Conservation (phyloP, 2,329 filamentous ascomycete species). For the Aulographum hederae region DNA sequence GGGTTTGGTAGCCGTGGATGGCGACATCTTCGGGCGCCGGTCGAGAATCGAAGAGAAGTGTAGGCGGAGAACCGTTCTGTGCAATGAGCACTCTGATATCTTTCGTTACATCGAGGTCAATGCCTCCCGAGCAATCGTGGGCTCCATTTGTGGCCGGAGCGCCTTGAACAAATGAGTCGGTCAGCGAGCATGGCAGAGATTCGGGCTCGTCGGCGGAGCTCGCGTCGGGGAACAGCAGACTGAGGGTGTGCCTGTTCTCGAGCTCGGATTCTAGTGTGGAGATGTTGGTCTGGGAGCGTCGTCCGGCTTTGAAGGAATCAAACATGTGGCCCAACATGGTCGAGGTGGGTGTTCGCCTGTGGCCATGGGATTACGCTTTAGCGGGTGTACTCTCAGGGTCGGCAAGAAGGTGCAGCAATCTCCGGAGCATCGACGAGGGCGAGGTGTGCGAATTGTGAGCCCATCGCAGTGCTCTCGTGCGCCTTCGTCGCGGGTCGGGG, state of each 20-base stretch:
- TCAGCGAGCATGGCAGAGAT: conserved; percentile 10
- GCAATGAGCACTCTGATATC: conserved; percentile 25
- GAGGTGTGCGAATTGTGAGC: too few species aligned
- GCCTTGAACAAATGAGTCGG: background rate
- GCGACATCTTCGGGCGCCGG: background rate
- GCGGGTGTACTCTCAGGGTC: too few species aligned
- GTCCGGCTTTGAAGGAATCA: conserved; percentile 11
- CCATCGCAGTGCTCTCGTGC: too few species aligned
- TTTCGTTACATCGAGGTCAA: conserved; percentile 21
- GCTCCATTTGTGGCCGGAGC: too few species aligned
- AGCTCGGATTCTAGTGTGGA: background rate
- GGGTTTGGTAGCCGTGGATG: background rate
- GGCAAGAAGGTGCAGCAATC: too few species aligned
- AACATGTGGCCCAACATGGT: conserved; percentile 23
- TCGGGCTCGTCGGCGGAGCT: conserved; percentile 16
- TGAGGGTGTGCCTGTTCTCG: conserved; percentile 21
- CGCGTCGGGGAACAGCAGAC: conserved; percentile 22
- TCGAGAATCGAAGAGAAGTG: conserved; percentile 22
- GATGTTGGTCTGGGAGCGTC: conserved; percentile 11
- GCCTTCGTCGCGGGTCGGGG: too few species aligned
- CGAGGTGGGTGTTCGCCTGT: too few species aligned
- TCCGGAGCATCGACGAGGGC: too few species aligned
- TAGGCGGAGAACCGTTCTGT: conserved; percentile 19
- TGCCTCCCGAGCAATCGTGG: conserved; percentile 18
- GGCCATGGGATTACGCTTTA: too few species aligned